Evolutionary conservation across 306 rosid genomes (phyloP), one percentile per base, ranked within the genome.

Genomic region (Inga laurina): DNA sequence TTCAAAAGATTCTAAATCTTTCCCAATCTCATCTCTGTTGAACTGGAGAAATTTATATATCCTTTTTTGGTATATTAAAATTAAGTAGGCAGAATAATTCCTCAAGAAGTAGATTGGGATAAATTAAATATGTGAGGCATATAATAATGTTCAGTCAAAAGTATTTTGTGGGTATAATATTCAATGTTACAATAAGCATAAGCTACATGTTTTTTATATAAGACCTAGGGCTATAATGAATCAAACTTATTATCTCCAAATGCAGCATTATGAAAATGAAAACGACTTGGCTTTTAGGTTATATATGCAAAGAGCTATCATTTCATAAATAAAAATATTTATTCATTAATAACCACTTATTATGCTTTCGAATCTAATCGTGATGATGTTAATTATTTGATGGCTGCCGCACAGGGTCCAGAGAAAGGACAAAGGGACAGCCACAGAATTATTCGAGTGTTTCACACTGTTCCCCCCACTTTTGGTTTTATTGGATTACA

Each of bases 281-380:
- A 75, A 57, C 68, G 5, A 46, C 51, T 32, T 79, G 48, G 1
- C 41, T 56, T 56, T 5, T 66, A 49, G 34, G 24, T 0, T 2
- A 56, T 44, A 10, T 49, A 24, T 34, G 9, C 44, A 27, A 71
- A 77, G 59, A n/a, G 74, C 32, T 21, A 41, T 21, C 54, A 9
- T 41, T 11, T 27, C 49, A 64, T 27, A 61, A 51, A 11, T 16
- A 43, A 51, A 46, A 16, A 34, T 27, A 7, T 15, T 62, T 70
- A 81, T 34, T 41, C 51, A 39, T 39, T 2, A 19, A 76, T 71
- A 44, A 44, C 48, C 15, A 19, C 19, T 84, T 46, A 49, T 67
- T 24, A 24, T 59, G 79, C 72, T 76, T 76, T 81, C 85, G 24
- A 85, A 76, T 81, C 65, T 49, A 70, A 1, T 15, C 52, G 46